Conservation (phyloP, 1,139 yeast species). For the Blastobotrys apis region DNA sequence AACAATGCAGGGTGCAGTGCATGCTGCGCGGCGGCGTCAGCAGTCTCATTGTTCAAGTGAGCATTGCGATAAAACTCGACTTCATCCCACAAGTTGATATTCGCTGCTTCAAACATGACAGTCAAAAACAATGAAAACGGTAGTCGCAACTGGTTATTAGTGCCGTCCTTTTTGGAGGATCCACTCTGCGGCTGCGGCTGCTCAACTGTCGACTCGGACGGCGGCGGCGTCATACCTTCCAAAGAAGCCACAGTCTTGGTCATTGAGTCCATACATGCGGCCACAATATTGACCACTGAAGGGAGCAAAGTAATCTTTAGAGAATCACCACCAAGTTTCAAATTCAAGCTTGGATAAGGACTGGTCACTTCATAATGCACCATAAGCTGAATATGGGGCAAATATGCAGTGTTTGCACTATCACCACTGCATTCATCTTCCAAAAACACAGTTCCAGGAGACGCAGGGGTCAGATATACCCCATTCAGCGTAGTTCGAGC, state of each 20-base stretch:
- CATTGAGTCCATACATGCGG: constrained; percentile 20
- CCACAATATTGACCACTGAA: constrained; percentile 28
- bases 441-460: constrained; percentile 18
- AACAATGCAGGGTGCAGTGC: constrained; percentile 47
- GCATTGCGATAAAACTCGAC: constrained; percentile 18
- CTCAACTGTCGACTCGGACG: background rate
- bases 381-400: constrained; percentile 31
- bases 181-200: constrained; percentile 2
- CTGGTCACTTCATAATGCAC: constrained; percentile 14
- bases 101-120: constrained; percentile 29
- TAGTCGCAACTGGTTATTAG: constrained; percentile 18
- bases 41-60: constrained; percentile 2
- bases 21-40: background rate
- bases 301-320: constrained; percentile 32
- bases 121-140: constrained; percentile 27
- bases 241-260: constrained; percentile 6
- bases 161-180: background rate
- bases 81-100: constrained; percentile 29
- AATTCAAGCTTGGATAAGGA: constrained; percentile 19
- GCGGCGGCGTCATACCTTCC: constrained; percentile 9
- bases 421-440: constrained; percentile 16
- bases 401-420: constrained; percentile 30
- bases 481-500: constrained; percentile 38
- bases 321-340: constrained; percentile 32
- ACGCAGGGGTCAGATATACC: constrained; percentile 33